phyloP scores from a whole-genome alignment of 768 basidiomycete species.

The Kwoniella heveanensis region DNA sequence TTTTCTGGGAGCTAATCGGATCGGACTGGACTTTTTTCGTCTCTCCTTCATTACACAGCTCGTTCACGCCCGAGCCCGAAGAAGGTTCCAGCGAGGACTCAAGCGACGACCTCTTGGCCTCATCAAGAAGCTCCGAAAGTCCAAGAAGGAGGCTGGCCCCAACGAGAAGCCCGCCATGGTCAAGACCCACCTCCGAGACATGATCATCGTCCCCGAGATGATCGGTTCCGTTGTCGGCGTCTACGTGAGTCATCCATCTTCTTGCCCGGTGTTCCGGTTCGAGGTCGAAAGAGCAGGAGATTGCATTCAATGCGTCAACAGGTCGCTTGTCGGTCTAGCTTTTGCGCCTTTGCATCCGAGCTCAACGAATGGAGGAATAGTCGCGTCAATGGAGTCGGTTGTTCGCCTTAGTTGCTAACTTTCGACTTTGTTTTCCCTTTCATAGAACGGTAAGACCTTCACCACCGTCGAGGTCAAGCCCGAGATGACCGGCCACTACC shows the following conservation, averaged over 20 bases:
- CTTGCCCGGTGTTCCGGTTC: not conserved
- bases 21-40: no score
- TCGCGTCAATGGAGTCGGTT: not conserved
- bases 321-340: no score
- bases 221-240: slow-evolving; percentile 97
- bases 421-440: not conserved
- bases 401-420: not conserved
- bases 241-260: slow-evolving; percentile 61
- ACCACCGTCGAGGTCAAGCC: slow-evolving; percentile 95
- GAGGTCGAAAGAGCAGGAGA: not conserved
- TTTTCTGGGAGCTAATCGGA: no score
- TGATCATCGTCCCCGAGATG: slow-evolving; percentile 99
- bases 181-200: slow-evolving; percentile 98
- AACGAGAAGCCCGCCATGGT: slow-evolving; percentile 99
- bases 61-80: slow-evolving; percentile 96
- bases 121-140: slow-evolving; percentile 99
- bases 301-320: no score
- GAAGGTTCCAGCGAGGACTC: slow-evolving; percentile 98
- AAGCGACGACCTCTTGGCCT: slow-evolving; percentile 98
- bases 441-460: slow-evolving; percentile 56
- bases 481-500: slow-evolving; percentile 99
- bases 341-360: no score
- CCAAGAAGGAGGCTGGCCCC: slow-evolving; percentile 98
- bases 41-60: no score
- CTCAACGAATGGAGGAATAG: no score